phyloP scores from a whole-genome alignment of 140 eudicot species.

The Bidens hawaiensis region DNA sequence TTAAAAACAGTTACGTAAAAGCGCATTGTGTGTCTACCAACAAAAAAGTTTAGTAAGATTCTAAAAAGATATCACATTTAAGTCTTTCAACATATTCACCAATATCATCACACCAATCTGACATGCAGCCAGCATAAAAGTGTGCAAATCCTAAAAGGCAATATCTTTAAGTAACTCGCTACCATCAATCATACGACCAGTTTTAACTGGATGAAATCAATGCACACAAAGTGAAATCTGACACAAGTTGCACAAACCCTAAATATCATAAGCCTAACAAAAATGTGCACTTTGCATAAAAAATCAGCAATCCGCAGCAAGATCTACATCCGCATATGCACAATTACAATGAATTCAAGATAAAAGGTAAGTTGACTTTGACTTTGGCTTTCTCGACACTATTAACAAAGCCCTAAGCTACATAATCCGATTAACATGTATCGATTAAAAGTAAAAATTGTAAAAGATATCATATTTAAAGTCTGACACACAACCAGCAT shows the following conservation, averaged over 20 bases:
- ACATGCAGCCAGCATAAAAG: background rate
- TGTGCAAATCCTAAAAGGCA: background rate
- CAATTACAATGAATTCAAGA: too few relatives aligned
- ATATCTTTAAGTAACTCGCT: background rate
- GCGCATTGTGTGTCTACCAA: conserved; percentile 10
- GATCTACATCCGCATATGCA: conserved; percentile 8
- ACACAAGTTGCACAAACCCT: conserved; percentile 15
- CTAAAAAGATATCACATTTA: background rate
- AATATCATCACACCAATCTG: conserved; percentile 4
- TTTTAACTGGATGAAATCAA: conserved; percentile 6
- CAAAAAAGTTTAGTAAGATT: background rate
- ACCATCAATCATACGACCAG: background rate
- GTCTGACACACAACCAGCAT: too few relatives aligned
- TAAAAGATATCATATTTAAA: too few relatives aligned
- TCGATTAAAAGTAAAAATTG: too few relatives aligned
- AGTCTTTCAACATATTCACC: background rate
- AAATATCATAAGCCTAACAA: background rate
- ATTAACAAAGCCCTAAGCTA: too few relatives aligned
- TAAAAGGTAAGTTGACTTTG: too few relatives aligned
- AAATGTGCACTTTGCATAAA: conserved; percentile 1
- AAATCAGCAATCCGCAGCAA: background rate
- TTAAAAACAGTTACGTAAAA: conserved; percentile 14
- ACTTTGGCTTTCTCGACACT: too few relatives aligned
- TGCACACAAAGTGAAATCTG: background rate
- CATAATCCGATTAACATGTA: too few relatives aligned